Conservation (phyloP, 805 yeast species). For the Maudiozyma barnettii region DNA sequence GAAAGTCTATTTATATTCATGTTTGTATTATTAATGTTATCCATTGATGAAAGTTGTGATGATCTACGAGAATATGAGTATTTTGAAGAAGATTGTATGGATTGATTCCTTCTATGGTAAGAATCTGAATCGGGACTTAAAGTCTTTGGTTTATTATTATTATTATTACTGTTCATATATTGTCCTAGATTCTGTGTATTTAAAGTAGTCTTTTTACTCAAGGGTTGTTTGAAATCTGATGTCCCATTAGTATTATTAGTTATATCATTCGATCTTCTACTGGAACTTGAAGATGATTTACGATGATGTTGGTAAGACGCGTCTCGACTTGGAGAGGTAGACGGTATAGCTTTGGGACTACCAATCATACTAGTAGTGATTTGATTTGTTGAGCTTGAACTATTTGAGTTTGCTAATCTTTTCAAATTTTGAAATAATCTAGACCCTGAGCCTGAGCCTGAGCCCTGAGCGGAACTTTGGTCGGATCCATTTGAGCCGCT, state of each 20-base stretch:
- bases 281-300: not conserved
- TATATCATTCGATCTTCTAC: not conserved
- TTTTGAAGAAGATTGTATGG: conserved; percentile 20
- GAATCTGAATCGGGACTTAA: not conserved
- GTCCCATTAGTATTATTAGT: not conserved
- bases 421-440: conserved; percentile 22
- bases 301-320: not conserved
- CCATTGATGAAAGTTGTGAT: conserved; percentile 3
- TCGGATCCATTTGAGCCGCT: conserved; percentile 3
- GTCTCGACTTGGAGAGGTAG: not conserved
- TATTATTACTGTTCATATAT: conserved; percentile 12
- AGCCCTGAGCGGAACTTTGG: conserved; percentile 6
- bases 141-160: too few species aligned
- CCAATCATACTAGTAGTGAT: conserved; percentile 6
- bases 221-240: conserved; percentile 13
- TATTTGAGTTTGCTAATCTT: conserved; percentile 15
- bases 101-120: conserved; percentile 14
- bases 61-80: conserved; percentile 16
- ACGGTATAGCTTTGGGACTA: conserved; percentile 1
- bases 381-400: not conserved
- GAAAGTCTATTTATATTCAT: conserved; percentile 9
- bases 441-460: conserved; percentile 12
- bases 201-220: conserved; percentile 21
- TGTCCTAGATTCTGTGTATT: conserved; percentile 25
- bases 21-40: too few species aligned